phyloP scores from a whole-genome alignment of 139 green algal genomes.

The Zygnema cylindricum region DNA sequence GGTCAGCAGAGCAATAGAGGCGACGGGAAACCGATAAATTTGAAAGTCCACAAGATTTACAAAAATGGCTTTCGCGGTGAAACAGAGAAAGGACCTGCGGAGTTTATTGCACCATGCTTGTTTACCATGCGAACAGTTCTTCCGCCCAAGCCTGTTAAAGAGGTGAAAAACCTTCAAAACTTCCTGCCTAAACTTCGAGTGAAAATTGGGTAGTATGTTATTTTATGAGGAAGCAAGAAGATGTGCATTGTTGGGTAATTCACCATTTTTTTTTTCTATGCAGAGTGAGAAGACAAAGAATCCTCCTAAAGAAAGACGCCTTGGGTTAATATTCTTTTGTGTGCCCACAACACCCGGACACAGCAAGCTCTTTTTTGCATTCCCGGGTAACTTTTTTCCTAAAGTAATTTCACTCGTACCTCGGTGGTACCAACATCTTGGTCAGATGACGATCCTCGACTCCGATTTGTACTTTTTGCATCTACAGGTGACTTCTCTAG shows the following conservation, averaged over 20 bases:
- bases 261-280: too few species aligned
- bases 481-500: conserved; percentile 35
- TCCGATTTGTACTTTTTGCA: conserved; percentile 58
- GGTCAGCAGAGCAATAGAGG: conserved; percentile 39
- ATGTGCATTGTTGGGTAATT: too few species aligned
- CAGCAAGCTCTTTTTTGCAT: conserved; percentile 27
- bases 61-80: background rate
- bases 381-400: conserved; percentile 30
- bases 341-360: conserved; percentile 35
- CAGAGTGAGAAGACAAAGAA: background rate
- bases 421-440: conserved; percentile 37
- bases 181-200: too few species aligned
- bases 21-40: conserved; percentile 16
- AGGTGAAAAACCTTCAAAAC: background rate
- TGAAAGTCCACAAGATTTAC: conserved; percentile 20
- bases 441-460: conserved; percentile 50
- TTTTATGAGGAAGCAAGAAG: too few species aligned
- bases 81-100: background rate
- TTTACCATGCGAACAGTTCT: conserved; percentile 14
- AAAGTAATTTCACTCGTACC: conserved; percentile 1
- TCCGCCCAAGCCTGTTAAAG: background rate
- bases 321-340: conserved; percentile 37
- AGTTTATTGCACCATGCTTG: conserved; percentile 15
- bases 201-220: too few species aligned
- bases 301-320: background rate